These are phyloP conservation scores for Lactarius psammicola DNA, from an alignment of 768 basidiomycete genomes.

Conservation along the genomic window DNA sequence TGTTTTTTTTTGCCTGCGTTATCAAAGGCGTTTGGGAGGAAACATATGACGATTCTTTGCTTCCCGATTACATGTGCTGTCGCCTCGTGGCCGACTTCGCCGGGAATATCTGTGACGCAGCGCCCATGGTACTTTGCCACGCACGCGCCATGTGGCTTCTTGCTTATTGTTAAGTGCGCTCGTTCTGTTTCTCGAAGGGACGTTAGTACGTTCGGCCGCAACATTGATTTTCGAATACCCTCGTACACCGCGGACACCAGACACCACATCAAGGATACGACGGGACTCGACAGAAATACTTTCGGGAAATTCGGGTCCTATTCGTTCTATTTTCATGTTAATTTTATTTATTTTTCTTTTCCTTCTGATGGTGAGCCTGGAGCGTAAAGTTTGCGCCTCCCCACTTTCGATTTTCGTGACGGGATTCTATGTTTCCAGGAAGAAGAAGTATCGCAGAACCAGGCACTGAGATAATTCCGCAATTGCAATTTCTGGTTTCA, in stretches of 20 bases:
- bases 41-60: not conserved
- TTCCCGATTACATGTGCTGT: not conserved
- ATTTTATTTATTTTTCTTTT: not conserved
- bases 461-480: slow-evolving; percentile 3
- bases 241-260: slow-evolving; percentile 15
- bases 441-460: not conserved
- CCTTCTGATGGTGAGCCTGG: not conserved
- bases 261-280: too few species aligned
- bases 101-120: slow-evolving; percentile 7
- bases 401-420: not conserved
- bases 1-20: not conserved
- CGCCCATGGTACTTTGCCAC: slow-evolving; percentile 3
- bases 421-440: slow-evolving; percentile 2
- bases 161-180: not conserved
- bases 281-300: not conserved
- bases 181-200: slow-evolving; percentile 3
- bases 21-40: not conserved
- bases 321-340: not conserved
- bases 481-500: not conserved
- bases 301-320: not conserved
- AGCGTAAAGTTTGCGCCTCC: slow-evolving; percentile 2
- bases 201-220: not conserved
- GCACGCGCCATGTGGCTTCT: not conserved
- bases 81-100: slow-evolving; percentile 22
- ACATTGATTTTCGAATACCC: not conserved